phyloP scores from a whole-genome alignment of 345 rosid species.

The Ricinus communis region DNA sequence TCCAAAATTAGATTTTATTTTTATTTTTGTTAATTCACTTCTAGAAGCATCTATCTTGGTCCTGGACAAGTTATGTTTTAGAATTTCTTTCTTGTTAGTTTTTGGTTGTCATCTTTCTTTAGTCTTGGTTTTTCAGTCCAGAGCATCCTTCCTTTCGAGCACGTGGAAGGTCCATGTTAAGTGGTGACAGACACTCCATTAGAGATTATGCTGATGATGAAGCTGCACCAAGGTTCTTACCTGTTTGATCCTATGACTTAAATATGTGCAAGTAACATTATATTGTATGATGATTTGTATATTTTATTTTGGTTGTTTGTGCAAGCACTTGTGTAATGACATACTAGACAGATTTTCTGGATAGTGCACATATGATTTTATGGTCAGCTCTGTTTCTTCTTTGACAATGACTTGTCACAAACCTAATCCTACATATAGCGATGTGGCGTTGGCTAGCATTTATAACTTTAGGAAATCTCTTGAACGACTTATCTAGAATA shows the following conservation, averaged over 20 bases:
- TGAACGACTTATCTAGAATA: background rate
- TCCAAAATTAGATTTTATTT: background rate
- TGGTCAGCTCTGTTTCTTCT: background rate
- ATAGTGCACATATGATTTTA: background rate
- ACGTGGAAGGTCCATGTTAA: slow-evolving; percentile 75
- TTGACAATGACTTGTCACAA: background rate
- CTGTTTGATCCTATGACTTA: background rate
- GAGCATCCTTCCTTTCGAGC: slow-evolving; percentile 82
- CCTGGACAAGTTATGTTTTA: background rate
- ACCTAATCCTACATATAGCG: background rate
- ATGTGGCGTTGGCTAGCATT: background rate
- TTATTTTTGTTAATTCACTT: background rate
- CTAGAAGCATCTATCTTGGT: background rate
- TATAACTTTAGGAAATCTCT: background rate
- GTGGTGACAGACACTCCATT: slow-evolving; percentile 65
- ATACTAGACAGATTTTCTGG: background rate
- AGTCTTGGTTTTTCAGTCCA: slow-evolving; percentile 58
- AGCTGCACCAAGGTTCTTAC: slow-evolving; percentile 64
- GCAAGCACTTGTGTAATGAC: background rate
- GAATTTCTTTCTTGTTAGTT: background rate
- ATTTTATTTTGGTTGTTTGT: background rate
- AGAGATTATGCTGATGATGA: slow-evolving; percentile 62
- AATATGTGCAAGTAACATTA: background rate
- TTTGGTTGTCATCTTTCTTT: background rate
- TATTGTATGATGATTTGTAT: background rate